A percentile compares a stretch with the other conserved stretches of the same genome.
Conservation (phyloP, 2,329 filamentous ascomycete genomes). For the Paraconiothyrium sp. region DNA sequence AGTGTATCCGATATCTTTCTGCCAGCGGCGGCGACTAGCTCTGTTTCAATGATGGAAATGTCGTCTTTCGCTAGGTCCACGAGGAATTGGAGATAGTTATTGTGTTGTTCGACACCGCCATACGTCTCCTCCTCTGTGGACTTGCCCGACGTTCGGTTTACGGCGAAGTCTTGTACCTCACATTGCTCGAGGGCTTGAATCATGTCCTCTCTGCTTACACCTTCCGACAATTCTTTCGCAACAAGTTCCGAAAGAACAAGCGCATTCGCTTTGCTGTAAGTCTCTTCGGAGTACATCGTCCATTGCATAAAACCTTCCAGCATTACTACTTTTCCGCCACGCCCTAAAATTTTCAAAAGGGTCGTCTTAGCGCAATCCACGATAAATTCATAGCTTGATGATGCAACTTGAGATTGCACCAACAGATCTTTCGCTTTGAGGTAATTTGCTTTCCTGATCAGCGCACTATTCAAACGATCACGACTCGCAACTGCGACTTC, state of each 20-base stretch:
- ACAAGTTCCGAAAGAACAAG: neutral
- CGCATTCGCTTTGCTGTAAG: too few species aligned
- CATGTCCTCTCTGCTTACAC: slow-evolving; percentile 1
- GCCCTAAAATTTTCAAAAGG: neutral
- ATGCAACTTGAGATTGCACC: neutral
- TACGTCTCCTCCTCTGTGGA: neutral
- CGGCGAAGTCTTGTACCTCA: neutral
- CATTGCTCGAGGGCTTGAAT: neutral
- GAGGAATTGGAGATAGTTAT: slow-evolving; percentile 1
- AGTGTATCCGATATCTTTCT: neutral
- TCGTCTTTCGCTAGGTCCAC: neutral
- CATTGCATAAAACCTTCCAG: neutral
- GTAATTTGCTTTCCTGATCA: neutral
- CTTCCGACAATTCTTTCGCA: slow-evolving; percentile 5
- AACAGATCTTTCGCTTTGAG: neutral
- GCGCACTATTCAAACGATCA: neutral
- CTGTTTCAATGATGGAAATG: neutral
- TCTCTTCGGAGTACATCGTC: too few species aligned
- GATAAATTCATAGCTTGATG: neutral
- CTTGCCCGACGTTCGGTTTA: neutral
- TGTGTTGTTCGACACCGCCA: neutral
- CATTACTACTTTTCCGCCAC: neutral
- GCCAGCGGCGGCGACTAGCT: neutral
- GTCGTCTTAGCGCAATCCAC: neutral
- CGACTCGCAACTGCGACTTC: neutral